These are phyloP conservation scores for Trichoderma semiorbis DNA, from an alignment of 2,329 filamentous ascomycete genomes.

Conservation along the genomic window DNA sequence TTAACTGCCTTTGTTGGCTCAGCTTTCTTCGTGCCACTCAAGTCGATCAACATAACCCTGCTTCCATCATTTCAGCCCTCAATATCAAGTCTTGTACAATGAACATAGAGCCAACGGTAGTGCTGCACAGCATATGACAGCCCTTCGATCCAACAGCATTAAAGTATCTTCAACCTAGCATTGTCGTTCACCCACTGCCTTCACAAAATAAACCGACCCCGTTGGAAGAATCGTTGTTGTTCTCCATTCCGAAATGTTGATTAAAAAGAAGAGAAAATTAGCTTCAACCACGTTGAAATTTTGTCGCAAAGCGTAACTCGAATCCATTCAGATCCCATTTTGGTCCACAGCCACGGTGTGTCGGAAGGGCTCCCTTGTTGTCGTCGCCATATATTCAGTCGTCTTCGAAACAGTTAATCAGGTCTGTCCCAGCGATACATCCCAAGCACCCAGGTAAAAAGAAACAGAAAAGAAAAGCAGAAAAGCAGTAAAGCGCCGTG, in stretches of 20 bases:
- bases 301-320: neutral
- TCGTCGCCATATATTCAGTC: constrained; percentile 9
- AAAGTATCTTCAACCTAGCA: neutral
- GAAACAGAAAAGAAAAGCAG: neutral
- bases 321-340: neutral
- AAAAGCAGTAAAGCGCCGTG: neutral
- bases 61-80: constrained; percentile 1
- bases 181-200: neutral
- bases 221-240: neutral
- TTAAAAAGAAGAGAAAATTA: neutral
- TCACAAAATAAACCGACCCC: neutral
- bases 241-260: neutral
- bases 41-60: neutral
- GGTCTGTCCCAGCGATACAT: neutral
- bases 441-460: neutral
- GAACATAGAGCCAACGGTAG: constrained; percentile 17
- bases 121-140: constrained; percentile 8
- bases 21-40: neutral
- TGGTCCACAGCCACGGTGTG: neutral
- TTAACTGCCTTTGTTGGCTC: neutral
- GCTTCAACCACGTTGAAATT: neutral
- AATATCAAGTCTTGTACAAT: constrained; percentile 18
- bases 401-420: neutral
- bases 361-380: neutral
- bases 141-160: constrained; percentile 18